Percentiles rank a stretch among this genome's conserved stretches.
These are phyloP conservation scores for Solanum medicagineum DNA, from an alignment of 257 asterid species.

Conservation along the genomic window DNA sequence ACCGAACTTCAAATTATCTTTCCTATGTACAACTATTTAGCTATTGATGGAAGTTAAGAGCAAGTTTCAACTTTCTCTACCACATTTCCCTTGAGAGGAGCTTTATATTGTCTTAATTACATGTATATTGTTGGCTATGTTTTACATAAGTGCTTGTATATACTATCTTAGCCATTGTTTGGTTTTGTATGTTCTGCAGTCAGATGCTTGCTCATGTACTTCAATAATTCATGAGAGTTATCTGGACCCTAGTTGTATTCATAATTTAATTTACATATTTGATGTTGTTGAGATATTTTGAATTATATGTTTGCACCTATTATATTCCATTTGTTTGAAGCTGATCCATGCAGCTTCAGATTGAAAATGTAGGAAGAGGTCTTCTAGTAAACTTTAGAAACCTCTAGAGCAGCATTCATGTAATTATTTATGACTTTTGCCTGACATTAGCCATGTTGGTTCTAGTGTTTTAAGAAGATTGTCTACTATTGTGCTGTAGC, in stretches of 20 bases:
- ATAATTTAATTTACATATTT: not conserved
- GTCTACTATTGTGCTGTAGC: not conserved
- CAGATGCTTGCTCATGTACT: not conserved
- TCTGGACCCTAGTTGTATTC: not conserved
- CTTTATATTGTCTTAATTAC: not conserved
- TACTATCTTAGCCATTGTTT: not conserved
- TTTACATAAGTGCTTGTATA: not conserved
- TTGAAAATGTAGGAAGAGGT: not conserved
- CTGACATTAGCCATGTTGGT: not conserved
- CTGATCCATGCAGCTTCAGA: not conserved
- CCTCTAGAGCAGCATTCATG: too few relatives aligned
- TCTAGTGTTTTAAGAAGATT: not conserved
- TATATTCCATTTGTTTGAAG: not conserved
- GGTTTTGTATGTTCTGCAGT: not conserved
- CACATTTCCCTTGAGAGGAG: not conserved
- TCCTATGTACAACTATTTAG: not conserved
- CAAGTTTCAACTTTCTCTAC: not conserved
- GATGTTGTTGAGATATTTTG: not conserved
- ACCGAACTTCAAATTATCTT: not conserved
- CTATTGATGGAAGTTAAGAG: not conserved
- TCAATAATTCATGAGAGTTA: not conserved
- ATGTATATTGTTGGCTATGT: not conserved
- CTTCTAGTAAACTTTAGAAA: not conserved
- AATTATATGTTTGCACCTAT: not conserved
- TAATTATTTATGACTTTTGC: not conserved